Percentiles rank a stretch among this genome's conserved stretches.
phyloP scores from a whole-genome alignment of 1,284 basidiomycete species.

The Ceratobasidium sp. region DNA sequence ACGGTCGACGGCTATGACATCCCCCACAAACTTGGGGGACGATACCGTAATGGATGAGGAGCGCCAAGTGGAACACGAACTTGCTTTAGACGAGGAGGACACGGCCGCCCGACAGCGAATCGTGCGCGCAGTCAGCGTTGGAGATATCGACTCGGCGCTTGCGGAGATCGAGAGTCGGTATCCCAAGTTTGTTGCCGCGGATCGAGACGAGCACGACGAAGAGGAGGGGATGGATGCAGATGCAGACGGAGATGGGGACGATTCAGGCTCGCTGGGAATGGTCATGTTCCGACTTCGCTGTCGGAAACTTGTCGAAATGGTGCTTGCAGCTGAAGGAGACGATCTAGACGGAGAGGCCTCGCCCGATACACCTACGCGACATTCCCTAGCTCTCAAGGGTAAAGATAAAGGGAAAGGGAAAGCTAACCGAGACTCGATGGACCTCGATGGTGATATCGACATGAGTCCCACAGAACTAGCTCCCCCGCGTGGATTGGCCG shows the following conservation, averaged over 20 bases:
- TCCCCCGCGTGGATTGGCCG: slow-evolving; percentile 66
- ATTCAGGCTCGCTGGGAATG: slow-evolving; percentile 13
- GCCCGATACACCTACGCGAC: slow-evolving; percentile 32
- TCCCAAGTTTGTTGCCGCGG: slow-evolving; percentile 66
- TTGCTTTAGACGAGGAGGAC: slow-evolving; percentile 36
- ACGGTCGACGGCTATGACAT: slow-evolving; percentile 51
- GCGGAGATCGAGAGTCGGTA: slow-evolving; percentile 64
- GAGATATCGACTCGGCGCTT: slow-evolving; percentile 79
- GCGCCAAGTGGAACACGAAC: slow-evolving; percentile 34
- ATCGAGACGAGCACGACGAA: slow-evolving; percentile 26
- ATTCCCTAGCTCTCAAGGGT: slow-evolving; percentile 28
- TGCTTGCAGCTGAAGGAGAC: slow-evolving; percentile 63
- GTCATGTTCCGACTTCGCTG: slow-evolving; percentile 73
- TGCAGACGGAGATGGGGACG: not conserved
- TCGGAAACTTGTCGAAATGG: slow-evolving; percentile 82
- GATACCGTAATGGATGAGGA: slow-evolving; percentile 41
- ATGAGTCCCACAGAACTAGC: slow-evolving; percentile 46
- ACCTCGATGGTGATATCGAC: slow-evolving; percentile 48
- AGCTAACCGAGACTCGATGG: slow-evolving; percentile 60
- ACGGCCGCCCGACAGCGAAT: slow-evolving; percentile 66
- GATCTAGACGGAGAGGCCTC: slow-evolving; percentile 38
- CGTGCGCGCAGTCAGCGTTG: slow-evolving; percentile 70
- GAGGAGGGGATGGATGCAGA: slow-evolving; percentile 66
- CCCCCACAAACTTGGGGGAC: slow-evolving; percentile 7
- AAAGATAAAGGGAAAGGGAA: slow-evolving; percentile 48